Evolutionary conservation across 495 filamentous ascomycete genomes (phyloP).

Genomic region (Astrocystis sublimbata): DNA sequence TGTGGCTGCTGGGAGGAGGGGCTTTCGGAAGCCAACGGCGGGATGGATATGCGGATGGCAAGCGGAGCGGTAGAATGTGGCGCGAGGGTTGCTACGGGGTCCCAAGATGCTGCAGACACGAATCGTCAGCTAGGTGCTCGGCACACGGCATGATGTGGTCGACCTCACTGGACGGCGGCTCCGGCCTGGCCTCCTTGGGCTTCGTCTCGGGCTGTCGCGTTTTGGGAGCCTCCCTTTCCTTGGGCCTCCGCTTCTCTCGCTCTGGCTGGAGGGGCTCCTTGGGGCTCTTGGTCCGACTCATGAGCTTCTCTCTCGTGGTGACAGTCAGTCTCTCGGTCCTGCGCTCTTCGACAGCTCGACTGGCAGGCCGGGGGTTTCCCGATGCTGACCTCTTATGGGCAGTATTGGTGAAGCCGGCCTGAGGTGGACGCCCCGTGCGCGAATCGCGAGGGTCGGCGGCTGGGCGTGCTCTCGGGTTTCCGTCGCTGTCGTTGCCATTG

Average conservation of each 20-base stretch:
- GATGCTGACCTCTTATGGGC: slow-evolving; percentile 48
- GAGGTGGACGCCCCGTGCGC: slow-evolving; percentile 25
- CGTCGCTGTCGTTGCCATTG: slow-evolving; percentile 39
- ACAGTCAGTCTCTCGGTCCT: slow-evolving; percentile 55
- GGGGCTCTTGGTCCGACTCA: slow-evolving; percentile 63
- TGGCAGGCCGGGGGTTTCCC: slow-evolving; percentile 41
- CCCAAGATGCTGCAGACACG: slow-evolving; percentile 54
- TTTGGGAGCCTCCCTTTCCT: slow-evolving; percentile 40
- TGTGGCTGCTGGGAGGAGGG: slow-evolving; percentile 72
- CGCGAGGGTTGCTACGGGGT: slow-evolving; percentile 76
- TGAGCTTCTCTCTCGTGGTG: slow-evolving; percentile 65
- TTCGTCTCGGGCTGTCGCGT: slow-evolving; percentile 48
- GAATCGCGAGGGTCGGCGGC: slow-evolving; percentile 29
- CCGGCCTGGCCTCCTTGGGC: slow-evolving; percentile 45
- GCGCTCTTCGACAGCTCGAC: slow-evolving; percentile 45
- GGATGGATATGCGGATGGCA: slow-evolving; percentile 80
- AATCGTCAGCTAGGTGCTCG: slow-evolving; percentile 1
- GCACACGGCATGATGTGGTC: neutral
- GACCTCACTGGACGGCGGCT: slow-evolving; percentile 35
- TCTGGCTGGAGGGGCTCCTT: slow-evolving; percentile 34
- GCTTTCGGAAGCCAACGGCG: slow-evolving; percentile 71
- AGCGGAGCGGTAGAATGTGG: slow-evolving; percentile 87
- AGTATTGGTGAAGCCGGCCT: slow-evolving; percentile 31
- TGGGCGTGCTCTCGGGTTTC: slow-evolving; percentile 37
- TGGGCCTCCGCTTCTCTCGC: slow-evolving; percentile 31